A percentile compares a stretch with the other conserved stretches of the same genome.
Conservation (phyloP, 176 grass and related monocot species). For the Avena insularis region DNA sequence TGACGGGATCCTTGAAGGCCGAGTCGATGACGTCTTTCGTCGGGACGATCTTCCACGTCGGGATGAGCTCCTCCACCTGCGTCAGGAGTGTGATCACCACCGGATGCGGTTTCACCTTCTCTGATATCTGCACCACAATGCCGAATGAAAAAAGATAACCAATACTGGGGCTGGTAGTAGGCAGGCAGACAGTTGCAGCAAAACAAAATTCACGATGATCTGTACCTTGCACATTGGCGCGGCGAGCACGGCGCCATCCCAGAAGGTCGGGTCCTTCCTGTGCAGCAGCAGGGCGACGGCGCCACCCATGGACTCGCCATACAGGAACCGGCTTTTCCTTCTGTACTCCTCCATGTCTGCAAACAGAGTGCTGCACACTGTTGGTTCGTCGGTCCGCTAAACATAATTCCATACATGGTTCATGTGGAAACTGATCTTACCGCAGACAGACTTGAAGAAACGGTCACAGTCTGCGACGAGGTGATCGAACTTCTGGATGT, state of each 20-base stretch:
- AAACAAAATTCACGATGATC: not conserved
- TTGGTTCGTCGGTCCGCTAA: not conserved
- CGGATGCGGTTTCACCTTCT: slow-evolving; percentile 83
- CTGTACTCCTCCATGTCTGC: slow-evolving; percentile 63
- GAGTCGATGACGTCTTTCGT: slow-evolving; percentile 91
- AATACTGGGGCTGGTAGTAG: no score
- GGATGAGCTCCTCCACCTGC: slow-evolving; percentile 88
- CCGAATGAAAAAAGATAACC: no score
- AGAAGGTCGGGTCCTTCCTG: slow-evolving; percentile 76
- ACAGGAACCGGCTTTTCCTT: slow-evolving; percentile 81
- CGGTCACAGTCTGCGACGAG: slow-evolving; percentile 67
- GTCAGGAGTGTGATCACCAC: slow-evolving; percentile 77
- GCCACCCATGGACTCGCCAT: slow-evolving; percentile 95
- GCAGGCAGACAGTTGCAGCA: not conserved
- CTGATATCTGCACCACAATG: slow-evolving; percentile 64
- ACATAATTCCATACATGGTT: not conserved
- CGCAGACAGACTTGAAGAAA: slow-evolving; percentile 86
- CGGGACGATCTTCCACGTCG: slow-evolving; percentile 92
- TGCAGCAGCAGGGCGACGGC: slow-evolving; percentile 75
- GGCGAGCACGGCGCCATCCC: slow-evolving; percentile 81
- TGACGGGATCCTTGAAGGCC: slow-evolving; percentile 83
- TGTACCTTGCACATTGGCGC: slow-evolving; percentile 95
- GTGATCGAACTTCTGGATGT: slow-evolving; percentile 77
- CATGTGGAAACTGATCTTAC: slow-evolving; percentile 38
- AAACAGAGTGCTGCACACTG: not conserved